Evolutionary conservation across 352 stramenopile species (phyloP), one percentile per base, ranked within the genome.

Genomic region (Peronospora farinosa): DNA sequence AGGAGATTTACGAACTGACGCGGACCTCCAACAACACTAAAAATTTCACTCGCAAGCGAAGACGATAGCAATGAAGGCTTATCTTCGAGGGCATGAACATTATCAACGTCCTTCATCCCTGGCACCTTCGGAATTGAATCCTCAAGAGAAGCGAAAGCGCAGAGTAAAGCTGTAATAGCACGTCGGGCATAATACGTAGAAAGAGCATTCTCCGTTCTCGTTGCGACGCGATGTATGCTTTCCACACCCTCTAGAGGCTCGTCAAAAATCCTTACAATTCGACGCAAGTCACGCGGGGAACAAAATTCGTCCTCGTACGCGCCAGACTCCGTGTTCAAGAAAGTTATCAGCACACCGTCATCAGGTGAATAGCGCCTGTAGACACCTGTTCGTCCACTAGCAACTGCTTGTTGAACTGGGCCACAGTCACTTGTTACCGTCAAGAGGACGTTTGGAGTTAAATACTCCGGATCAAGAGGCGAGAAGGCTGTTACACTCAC

Each of bases 241-340:
- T 72, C 41, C 0, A 87, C 74, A 7, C 66, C 69, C 7, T 79
- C 57, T 4, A 92, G 50, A 4, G 67, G 59, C 53, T 95, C 81
- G 36, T 95, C 79, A 36, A 89, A 95, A 33, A 95, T 84, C 33
- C 67, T 74, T 5, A 74, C 84, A 47, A 91, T 78, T 3, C 84
- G 74, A n/a, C 76, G 71, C 36, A 92, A 74, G 53, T 92, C 69
- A 38, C 71, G 80, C 13, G 84, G 74, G 21, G 63, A 57, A 47
- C 88, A 73, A 77, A 74, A 92, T 54, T 92, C 77, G 31, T 92
- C 81, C 59, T 95, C 84, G 45, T 86, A 91, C 10, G 82, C 81
- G 3, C 84, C 84, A 10, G 80, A 91, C 41, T 95, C 84, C 0
- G 78, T 90, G 53, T 92, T 95, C 13, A 92, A 61, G 35, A 95